Percentiles rank a stretch among this genome's conserved stretches.
phyloP scores from a whole-genome alignment of 2,329 filamentous ascomycete genomes.

The Magnaporthales sp. region DNA sequence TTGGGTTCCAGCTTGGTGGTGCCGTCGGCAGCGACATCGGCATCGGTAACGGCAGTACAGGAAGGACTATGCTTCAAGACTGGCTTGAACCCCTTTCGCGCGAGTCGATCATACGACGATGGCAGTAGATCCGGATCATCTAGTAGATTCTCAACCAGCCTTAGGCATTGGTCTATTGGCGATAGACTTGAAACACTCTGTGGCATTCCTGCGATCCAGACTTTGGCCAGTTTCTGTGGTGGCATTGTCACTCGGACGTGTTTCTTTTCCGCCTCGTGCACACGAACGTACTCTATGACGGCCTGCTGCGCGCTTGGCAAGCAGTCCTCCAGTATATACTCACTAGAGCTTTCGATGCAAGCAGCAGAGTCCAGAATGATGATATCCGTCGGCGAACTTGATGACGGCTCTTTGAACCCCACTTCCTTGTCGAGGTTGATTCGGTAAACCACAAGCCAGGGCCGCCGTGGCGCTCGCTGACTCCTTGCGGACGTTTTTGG shows the following conservation, averaged over 20 bases:
- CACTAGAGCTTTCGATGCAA: conserved; percentile 8
- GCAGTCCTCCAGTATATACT: not conserved
- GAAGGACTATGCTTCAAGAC: conserved; percentile 13
- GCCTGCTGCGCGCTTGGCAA: conserved; percentile 36
- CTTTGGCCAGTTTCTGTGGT: conserved; percentile 20
- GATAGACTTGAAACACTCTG: not conserved
- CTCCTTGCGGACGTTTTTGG: conserved; percentile 11
- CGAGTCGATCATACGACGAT: conserved; percentile 17
- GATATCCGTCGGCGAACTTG: conserved; percentile 32
- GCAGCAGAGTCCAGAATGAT: conserved; percentile 44
- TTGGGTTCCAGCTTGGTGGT: conserved; percentile 8
- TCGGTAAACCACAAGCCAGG: conserved; percentile 43
- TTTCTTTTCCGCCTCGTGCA: conserved; percentile 22
- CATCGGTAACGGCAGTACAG: conserved; percentile 7
- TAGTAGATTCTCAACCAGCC: conserved; percentile 24
- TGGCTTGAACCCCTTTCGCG: conserved; percentile 26
- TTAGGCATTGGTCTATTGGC: conserved; percentile 32
- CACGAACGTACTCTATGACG: conserved; percentile 28
- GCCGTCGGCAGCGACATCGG: conserved; percentile 7
- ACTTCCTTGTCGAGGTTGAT: conserved; percentile 16
- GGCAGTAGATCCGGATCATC: conserved; percentile 27
- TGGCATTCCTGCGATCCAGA: conserved; percentile 37
- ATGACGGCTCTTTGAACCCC: not conserved
- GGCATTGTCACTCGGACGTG: too few relatives aligned
- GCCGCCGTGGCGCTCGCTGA: conserved; percentile 24